Evolutionary conservation across 2,329 filamentous ascomycete species (phyloP), one percentile per base, ranked within the genome.

Genomic region (Penicillium sp.): DNA sequence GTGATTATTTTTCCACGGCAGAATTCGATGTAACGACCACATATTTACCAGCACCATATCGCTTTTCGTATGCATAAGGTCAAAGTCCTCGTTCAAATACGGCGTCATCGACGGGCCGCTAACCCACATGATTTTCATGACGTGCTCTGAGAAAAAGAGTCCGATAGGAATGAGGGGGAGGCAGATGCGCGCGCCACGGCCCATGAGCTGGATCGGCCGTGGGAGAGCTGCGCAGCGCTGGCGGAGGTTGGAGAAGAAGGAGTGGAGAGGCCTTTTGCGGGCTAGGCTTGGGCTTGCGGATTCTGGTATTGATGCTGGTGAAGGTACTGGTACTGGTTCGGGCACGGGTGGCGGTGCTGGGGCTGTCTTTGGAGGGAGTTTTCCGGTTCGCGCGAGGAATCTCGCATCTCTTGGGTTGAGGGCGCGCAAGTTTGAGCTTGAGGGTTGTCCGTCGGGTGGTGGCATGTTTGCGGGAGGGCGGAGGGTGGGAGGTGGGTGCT

Each of bases 61-160:
- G 42, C 69, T 71, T 35, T 71, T 68, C 12, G 75, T 73, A 28
- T 77, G 72, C 50, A 69, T 72, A 51, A 73, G 63, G 79, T 78
- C 59, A 80, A 86, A 87, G 54, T 88, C 84, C 59, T 86, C 81
- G 69, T 93, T 93, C 56, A 94, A 79, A 62, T 87, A 89, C 1
- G 91, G 91, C 57, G 89, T 89, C 91, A 95, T 95, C 20, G 89
- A 92, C 5, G 76, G 75, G 0, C 80, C 80, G 14, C 69, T 70
- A 47, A 82, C 77, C 69, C 74, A 75, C 70, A 79, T 76, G 28
- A 79, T 64, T 37, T 77, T 72, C 49, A 74, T 61, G 41, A 79
- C 70, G 61, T 81, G 73, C 58, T 78, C 74, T 25, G 72, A 71
- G 65, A 80, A 68, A 60, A 78, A 75, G 10, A 75, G 66, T 0